Conservation (phyloP, 768 basidiomycete species). For the Russula ochroleuca region DNA sequence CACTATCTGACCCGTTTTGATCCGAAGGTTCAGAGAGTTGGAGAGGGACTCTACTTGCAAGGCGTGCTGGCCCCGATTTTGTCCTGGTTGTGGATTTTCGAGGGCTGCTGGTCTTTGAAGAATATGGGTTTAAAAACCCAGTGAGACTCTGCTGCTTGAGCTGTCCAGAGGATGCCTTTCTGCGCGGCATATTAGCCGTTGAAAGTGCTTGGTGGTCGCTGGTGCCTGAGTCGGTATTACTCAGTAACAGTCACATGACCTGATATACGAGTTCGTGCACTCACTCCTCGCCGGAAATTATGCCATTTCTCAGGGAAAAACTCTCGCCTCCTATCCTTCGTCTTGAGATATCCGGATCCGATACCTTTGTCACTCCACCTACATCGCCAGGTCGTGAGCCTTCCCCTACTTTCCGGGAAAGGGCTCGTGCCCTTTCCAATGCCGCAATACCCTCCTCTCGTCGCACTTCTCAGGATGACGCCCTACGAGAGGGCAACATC, state of each 20-base stretch:
- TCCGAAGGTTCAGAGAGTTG: not conserved
- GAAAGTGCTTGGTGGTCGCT: not conserved
- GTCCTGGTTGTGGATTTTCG: not conserved
- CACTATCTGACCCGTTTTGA: constrained; percentile 32
- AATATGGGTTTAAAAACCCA: constrained; percentile 9
- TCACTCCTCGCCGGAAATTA: not conserved
- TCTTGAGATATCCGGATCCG: constrained; percentile 20
- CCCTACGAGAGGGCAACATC: constrained; percentile 14
- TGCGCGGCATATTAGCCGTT: constrained; percentile 9
- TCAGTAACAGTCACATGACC: constrained; percentile 7
- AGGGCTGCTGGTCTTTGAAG: not conserved
- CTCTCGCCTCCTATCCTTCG: constrained; percentile 19
- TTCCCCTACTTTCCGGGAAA: constrained; percentile 22
- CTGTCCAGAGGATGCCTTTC: constrained; percentile 1
- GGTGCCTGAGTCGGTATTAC: not conserved
- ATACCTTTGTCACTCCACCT: constrained; percentile 1
- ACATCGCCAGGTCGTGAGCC: constrained; percentile 4
- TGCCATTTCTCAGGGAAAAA: constrained; percentile 14
- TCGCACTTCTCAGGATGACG: constrained; percentile 30
- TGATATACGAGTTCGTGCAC: no score
- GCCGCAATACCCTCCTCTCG: constrained; percentile 31
- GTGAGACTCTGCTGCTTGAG: constrained; percentile 14
- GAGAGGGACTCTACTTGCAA: not conserved
- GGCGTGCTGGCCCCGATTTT: not conserved
- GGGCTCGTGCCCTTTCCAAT: constrained; percentile 32